Conservation (phyloP, 1,139 yeast genomes). For the Pichia sp. region DNA sequence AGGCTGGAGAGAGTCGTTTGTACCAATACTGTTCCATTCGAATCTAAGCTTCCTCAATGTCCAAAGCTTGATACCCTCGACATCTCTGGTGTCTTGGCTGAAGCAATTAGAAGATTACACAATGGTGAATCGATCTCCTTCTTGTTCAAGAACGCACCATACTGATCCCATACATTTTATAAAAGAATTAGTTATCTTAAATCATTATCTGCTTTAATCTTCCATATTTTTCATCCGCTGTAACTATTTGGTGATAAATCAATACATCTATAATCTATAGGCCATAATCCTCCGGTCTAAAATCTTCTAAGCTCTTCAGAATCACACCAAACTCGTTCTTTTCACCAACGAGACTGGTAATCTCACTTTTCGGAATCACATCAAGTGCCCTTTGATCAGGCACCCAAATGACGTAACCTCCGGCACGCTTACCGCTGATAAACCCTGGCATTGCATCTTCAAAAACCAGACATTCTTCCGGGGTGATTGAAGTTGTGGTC, state of each 20-base stretch:
- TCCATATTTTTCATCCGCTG: too few relatives aligned
- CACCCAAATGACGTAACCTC: slow-evolving; percentile 86
- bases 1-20: slow-evolving; percentile 77
- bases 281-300: slow-evolving; percentile 48
- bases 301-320: slow-evolving; percentile 43
- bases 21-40: slow-evolving; percentile 92
- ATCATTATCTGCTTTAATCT: too few relatives aligned
- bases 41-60: slow-evolving; percentile 63
- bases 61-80: slow-evolving; percentile 78
- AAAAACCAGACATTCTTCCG: slow-evolving; percentile 79
- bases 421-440: slow-evolving; percentile 72
- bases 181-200: too few relatives aligned
- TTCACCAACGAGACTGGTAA: slow-evolving; percentile 35
- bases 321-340: slow-evolving; percentile 45
- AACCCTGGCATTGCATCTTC: slow-evolving; percentile 96
- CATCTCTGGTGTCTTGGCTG: slow-evolving; percentile 88
- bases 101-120: slow-evolving; percentile 90
- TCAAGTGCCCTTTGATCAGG: slow-evolving; percentile 61
- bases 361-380: slow-evolving; percentile 32
- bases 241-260: neutral
- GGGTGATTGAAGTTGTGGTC: slow-evolving; percentile 38
- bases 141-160: slow-evolving; percentile 71
- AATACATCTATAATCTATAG: slow-evolving; percentile 12
- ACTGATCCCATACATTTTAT: too few relatives aligned
- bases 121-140: slow-evolving; percentile 95